Evolutionary conservation across 192 early-diverging fungal genomes (phyloP).

Genomic region (Coemansia sp.): DNA sequence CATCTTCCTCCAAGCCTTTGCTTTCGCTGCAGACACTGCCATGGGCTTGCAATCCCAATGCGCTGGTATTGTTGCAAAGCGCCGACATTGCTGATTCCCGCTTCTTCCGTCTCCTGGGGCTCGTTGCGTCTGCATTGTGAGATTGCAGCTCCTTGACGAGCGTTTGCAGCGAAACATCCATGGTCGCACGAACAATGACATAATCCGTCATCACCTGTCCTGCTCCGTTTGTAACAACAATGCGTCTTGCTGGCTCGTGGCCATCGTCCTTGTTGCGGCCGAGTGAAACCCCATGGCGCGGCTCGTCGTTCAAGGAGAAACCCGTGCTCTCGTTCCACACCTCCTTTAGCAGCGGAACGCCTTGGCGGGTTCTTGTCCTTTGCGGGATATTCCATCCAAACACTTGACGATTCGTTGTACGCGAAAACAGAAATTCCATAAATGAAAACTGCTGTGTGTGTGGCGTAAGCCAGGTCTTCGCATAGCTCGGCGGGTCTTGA

Average conservation of each 20-base stretch:
- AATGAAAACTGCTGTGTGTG: slow-evolving; percentile 44
- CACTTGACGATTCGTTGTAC: slow-evolving; percentile 12
- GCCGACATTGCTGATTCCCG: not conserved
- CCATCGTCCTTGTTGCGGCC: not conserved
- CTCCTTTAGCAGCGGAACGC: slow-evolving; percentile 38
- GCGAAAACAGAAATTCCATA: slow-evolving; percentile 43
- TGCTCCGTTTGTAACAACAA: slow-evolving; percentile 50
- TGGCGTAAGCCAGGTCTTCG: slow-evolving; percentile 47
- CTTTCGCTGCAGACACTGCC: not conserved
- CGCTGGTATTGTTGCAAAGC: not conserved
- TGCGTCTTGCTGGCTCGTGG: slow-evolving; percentile 14
- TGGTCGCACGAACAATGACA: slow-evolving; percentile 41
- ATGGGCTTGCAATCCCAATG: not conserved
- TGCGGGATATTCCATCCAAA: slow-evolving; percentile 14
- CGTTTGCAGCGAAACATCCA: slow-evolving; percentile 18
- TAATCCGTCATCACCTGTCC: slow-evolving; percentile 47
- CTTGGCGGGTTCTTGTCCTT: slow-evolving; percentile 25
- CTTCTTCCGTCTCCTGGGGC: not conserved
- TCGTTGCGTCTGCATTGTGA: slow-evolving; percentile 9
- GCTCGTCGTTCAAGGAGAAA: not conserved
- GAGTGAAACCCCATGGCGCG: slow-evolving; percentile 6
- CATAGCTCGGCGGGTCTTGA: slow-evolving; percentile 19
- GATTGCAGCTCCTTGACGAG: slow-evolving; percentile 10
- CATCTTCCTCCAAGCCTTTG: not conserved
- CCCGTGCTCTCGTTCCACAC: slow-evolving; percentile 18